Evolutionary conservation across 169 alveolate genomes (phyloP), one percentile per base, ranked within the genome.

Genomic region (Babesia microti): DNA sequence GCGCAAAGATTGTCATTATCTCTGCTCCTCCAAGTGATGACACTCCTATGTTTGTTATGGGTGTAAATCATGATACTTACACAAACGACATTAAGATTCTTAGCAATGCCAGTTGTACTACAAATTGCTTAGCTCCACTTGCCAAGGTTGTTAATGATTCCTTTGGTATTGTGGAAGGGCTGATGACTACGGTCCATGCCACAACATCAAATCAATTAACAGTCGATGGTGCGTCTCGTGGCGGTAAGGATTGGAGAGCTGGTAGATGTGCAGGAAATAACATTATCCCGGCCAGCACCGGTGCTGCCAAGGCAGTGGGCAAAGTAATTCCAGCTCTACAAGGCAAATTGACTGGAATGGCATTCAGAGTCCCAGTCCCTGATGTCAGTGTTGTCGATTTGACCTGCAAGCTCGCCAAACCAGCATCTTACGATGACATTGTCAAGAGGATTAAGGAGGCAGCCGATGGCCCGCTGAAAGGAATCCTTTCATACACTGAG

Each of bases 181-280:
- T 94, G 36, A 94, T 96, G 99, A 94, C 99, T 56, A 96, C 99
- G n/a, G 97, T 94, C 28, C 99, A 96, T 73, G 97, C 99, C 33
- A 79, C 90, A 61, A 96, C 99, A 11, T 95, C 98, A 39, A 94
- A 88, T 81, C 97, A 96, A 83, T 83, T 92, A 59, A 91, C 97
- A 50, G 99, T 96, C 30, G 99, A 96, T 63, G 99, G 99, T 34
- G 98, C 99, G 41, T 85, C 98, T 29, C 89, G 91, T 66, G 99
- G 99, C 15, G 99, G 99, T 43, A 96, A 96, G 81, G 99, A 96
- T 91, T 96, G 99, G 99, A 87, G 99, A 66, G 99, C 98, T 27
- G 99, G 99, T 29, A 84, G 99, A 48, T 93, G 97, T 57, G 98
- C 99, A 6, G 91, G 92, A 28, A 81, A 79, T 60, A 96, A 96